These are phyloP conservation scores for Reutealis trisperma DNA, from an alignment of 345 rosid species.

Conservation along the genomic window DNA sequence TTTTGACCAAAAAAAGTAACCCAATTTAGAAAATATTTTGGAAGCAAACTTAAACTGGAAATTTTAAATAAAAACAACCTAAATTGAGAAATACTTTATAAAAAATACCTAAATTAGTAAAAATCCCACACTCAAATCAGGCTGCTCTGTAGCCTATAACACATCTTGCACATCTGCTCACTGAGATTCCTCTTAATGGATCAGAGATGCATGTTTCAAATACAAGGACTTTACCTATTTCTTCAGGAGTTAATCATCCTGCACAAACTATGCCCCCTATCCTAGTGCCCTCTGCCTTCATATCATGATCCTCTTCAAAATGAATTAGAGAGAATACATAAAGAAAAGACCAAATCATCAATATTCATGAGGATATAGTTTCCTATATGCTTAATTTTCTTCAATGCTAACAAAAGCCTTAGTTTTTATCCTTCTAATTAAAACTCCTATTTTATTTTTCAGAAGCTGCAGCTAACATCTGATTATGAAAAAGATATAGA, in stretches of 20 bases:
- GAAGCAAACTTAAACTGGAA: too few species aligned
- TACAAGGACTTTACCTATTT: conserved; percentile 17
- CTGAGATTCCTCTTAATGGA: conserved; percentile 14
- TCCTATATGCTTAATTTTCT: conserved; percentile 16
- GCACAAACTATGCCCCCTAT: conserved; percentile 16
- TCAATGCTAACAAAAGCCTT: conserved; percentile 9
- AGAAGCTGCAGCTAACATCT: conserved; percentile 48
- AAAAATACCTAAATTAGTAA: too few species aligned
- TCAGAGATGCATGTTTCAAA: conserved; percentile 20
- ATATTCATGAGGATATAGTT: conserved; percentile 39
- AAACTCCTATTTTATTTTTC: conserved; percentile 22
- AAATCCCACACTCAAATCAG: conserved; percentile 20
- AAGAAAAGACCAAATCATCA: conserved; percentile 38
- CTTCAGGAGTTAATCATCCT: conserved; percentile 24
- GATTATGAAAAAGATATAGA: conserved; percentile 60
- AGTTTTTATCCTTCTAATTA: background rate
- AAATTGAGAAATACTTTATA: too few species aligned
- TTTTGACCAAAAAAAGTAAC: too few species aligned
- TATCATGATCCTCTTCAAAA: conserved; percentile 56
- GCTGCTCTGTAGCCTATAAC: conserved; percentile 18
- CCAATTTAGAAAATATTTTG: too few species aligned
- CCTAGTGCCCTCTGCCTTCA: conserved; percentile 25
- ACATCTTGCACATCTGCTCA: conserved; percentile 11
- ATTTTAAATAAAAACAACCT: too few species aligned
- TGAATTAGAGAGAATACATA: conserved; percentile 52